These are phyloP conservation scores for Neofusicoccum cordaticola DNA, from an alignment of 2,329 filamentous ascomycete species.

Conservation along the genomic window DNA sequence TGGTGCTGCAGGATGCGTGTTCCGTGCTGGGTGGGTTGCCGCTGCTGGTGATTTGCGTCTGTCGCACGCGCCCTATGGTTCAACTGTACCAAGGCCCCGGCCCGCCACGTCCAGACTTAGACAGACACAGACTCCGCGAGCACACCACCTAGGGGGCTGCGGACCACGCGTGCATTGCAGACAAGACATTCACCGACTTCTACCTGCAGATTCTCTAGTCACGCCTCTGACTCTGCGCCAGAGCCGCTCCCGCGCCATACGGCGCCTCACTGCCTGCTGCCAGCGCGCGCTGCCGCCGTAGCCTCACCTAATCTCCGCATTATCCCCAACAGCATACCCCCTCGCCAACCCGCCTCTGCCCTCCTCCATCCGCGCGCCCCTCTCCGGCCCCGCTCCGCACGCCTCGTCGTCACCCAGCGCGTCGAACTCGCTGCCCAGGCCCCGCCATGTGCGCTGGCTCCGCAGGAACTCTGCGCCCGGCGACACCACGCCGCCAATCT, in stretches of 20 bases:
- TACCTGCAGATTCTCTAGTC: neutral
- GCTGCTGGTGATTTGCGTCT: neutral
- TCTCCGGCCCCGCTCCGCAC: slow-evolving; percentile 48
- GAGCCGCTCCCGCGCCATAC: neutral
- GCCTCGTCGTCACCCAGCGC: slow-evolving; percentile 58
- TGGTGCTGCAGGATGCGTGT: slow-evolving; percentile 12
- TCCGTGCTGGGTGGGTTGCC: neutral
- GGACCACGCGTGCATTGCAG: neutral
- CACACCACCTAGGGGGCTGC: neutral
- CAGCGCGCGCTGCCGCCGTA: neutral
- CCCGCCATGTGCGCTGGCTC: slow-evolving; percentile 84
- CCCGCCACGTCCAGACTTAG: neutral
- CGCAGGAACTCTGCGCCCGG: slow-evolving; percentile 86
- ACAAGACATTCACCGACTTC: slow-evolving; percentile 2
- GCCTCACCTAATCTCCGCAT: slow-evolving; percentile 25
- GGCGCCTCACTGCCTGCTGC: neutral
- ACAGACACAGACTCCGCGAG: neutral
- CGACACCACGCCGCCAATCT: slow-evolving; percentile 81
- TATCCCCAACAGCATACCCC: slow-evolving; percentile 75
- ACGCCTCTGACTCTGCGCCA: neutral
- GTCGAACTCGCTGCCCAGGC: slow-evolving; percentile 82
- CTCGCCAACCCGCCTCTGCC: slow-evolving; percentile 84
- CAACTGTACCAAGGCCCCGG: neutral
- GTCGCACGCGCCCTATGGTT: slow-evolving; percentile 13
- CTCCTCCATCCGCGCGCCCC: slow-evolving; percentile 71